Base-by-base conservation (phyloP, 176 grass and related monocot genomes). In the Avena insularis region DNA sequence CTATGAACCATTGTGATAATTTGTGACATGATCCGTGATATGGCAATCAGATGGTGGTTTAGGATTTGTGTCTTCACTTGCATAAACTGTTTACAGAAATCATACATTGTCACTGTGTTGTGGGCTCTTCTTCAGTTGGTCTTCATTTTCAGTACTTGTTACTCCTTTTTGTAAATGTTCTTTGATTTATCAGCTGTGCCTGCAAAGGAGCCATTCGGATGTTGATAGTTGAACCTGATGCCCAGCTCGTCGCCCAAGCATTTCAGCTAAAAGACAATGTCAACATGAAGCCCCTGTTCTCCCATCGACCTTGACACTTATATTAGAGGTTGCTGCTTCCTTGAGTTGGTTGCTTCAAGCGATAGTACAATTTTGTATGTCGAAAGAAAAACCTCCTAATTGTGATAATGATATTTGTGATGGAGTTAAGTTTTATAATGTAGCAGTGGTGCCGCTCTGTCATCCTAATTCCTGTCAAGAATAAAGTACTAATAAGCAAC, bases 91-190 rank as follows among this genome's bases (percentile, higher is more conserved):
- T 60, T 62, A 13, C 20, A 8, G 69, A 61, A 48, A 61, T 61
- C 53, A 17, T 47, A 47, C n/a, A 83, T 83, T 73, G n/a, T 60
- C 51, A 73, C 1, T 72, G 50, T 45, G 31, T 60, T 71, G 15
- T 63, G 6, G 56, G 46, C 16, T 77, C 47, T 55, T 38, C 72
- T 43, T 17, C 8, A 4, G 46, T 43, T 64, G 71, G 11, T 64
- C 25, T 65, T 85, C 58, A 66, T 85, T 67, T 67, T 67, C 57
- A 21, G 68, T 5, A 45, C n/a, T 71, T 46, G 68, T 71, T 46
- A 46, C 16, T 71, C 36, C 25, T 15, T 49, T 60, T 10, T 23
- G 71, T 25, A 74, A 50, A 27, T 74, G n/a, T 74, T 74, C 12
- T 46, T 71, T 46, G 68, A 38, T 46, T 71, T 71, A 38, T 46